phyloP scores from a whole-genome alignment of 2,329 filamentous ascomycete genomes.

The Verticillium longisporum region DNA sequence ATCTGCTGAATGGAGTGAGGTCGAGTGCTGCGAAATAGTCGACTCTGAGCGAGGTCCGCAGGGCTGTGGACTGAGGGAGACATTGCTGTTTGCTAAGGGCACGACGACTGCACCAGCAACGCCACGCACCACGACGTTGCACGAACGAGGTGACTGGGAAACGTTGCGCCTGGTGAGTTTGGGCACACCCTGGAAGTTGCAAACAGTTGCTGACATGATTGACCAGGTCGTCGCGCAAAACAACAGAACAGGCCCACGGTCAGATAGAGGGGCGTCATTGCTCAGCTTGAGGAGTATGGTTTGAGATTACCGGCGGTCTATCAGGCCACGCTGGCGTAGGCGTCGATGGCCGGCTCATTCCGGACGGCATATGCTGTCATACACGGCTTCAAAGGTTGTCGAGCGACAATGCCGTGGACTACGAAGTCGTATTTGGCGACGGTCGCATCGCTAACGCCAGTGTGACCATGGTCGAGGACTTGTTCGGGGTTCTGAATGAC shows the following conservation, averaged over 20 bases:
- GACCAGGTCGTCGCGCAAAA: slow-evolving; percentile 10
- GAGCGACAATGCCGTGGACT: too few species aligned
- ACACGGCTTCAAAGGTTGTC: slow-evolving; percentile 16
- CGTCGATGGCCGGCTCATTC: slow-evolving; percentile 21
- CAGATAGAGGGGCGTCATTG: slow-evolving; percentile 16
- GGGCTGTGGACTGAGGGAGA: slow-evolving; percentile 7
- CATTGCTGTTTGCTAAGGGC: slow-evolving; percentile 34
- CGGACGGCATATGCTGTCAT: slow-evolving; percentile 17
- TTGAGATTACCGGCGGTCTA: slow-evolving; percentile 16
- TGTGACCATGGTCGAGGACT: too few species aligned
- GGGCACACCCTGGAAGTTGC: not conserved
- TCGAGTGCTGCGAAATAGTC: slow-evolving; percentile 6
- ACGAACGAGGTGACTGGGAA: not conserved
- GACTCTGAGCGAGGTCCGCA: slow-evolving; percentile 2
- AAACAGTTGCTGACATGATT: not conserved
- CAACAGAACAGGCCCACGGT: slow-evolving; percentile 19
- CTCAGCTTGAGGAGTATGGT: slow-evolving; percentile 11
- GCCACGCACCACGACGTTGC: slow-evolving; percentile 28
- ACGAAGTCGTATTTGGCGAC: too few species aligned
- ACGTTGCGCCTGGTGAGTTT: not conserved
- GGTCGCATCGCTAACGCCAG: too few species aligned
- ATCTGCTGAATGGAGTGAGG: slow-evolving; percentile 14
- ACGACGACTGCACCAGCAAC: slow-evolving; percentile 34
- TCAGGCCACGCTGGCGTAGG: slow-evolving; percentile 17
- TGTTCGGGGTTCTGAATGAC: slow-evolving; percentile 40